phyloP scores from a whole-genome alignment of 768 basidiomycete species.

The Calocera viscosa region DNA sequence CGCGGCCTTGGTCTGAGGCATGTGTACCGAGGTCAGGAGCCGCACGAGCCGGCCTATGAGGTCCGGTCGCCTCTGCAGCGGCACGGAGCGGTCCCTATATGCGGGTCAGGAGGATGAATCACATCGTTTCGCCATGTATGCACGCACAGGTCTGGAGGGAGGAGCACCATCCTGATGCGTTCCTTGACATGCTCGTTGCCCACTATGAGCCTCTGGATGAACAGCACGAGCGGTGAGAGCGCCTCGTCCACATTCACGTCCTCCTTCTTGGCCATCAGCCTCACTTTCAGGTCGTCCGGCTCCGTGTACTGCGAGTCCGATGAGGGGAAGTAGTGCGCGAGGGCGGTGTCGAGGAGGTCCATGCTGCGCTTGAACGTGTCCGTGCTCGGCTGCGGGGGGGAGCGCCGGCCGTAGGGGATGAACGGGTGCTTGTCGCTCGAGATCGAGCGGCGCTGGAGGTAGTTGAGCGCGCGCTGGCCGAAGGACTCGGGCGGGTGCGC shows the following conservation, averaged over 20 bases:
- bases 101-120: neutral
- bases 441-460: constrained; percentile 1
- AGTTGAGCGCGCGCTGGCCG: constrained; percentile 6
- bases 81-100: constrained; percentile 52
- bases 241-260: constrained; percentile 62
- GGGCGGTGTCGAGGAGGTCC: constrained; percentile 50
- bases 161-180: constrained; percentile 49
- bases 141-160: constrained; percentile 56
- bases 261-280: constrained; percentile 39
- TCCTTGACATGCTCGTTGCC: constrained; percentile 47
- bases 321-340: constrained; percentile 55
- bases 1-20: constrained; percentile 56
- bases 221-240: constrained; percentile 60
- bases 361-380: constrained; percentile 44
- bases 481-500: neutral
- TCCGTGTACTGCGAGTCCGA: constrained; percentile 30
- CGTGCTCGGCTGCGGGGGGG: neutral
- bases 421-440: neutral
- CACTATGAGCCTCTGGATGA: constrained; percentile 57
- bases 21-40: constrained; percentile 60
- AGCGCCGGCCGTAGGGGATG: neutral
- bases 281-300: constrained; percentile 51
- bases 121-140: neutral
- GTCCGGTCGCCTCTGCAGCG: constrained; percentile 62
- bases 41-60: constrained; percentile 69